Evolutionary conservation across 768 basidiomycete species (phyloP).

Genomic region (Rickenella mellea): DNA sequence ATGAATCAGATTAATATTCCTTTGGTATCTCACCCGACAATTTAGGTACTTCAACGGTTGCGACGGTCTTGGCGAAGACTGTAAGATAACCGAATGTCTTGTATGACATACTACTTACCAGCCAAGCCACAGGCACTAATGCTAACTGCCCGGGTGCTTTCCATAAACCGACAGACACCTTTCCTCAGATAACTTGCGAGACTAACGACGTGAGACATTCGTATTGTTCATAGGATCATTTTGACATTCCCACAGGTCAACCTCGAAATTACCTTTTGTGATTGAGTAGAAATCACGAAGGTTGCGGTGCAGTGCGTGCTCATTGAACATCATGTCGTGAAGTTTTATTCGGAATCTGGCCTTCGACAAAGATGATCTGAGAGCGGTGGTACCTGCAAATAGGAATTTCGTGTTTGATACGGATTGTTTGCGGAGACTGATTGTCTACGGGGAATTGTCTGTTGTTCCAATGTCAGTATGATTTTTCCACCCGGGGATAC

Average conservation of each 20-base stretch:
- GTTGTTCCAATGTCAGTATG: too few species aligned
- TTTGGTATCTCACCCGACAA: neutral
- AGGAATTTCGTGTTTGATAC: too few species aligned
- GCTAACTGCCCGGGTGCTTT: conserved; percentile 22
- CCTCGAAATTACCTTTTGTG: neutral
- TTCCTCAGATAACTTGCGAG: conserved; percentile 25
- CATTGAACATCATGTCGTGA: too few species aligned
- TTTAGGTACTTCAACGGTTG: conserved; percentile 20
- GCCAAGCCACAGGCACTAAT: conserved; percentile 18
- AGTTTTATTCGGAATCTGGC: too few species aligned
- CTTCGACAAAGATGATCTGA: too few species aligned
- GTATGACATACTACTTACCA: neutral
- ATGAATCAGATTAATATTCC: too few species aligned
- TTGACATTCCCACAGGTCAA: neutral
- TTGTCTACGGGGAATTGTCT: too few species aligned
- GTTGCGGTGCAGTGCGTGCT: too few species aligned
- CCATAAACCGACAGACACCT: conserved; percentile 16
- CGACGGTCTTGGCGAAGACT: conserved; percentile 18
- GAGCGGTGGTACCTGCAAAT: too few species aligned
- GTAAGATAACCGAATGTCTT: conserved; percentile 7
- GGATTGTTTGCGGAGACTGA: too few species aligned
- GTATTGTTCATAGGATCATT: neutral
- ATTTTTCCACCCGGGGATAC: too few species aligned
- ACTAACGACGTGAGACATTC: conserved; percentile 18
- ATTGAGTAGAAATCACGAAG: too few species aligned